Percentiles rank a stretch among this genome's conserved stretches.
Evolutionary conservation across 2,329 filamentous ascomycete genomes (phyloP).

Genomic region (Ascochyta viciae-villosae): DNA sequence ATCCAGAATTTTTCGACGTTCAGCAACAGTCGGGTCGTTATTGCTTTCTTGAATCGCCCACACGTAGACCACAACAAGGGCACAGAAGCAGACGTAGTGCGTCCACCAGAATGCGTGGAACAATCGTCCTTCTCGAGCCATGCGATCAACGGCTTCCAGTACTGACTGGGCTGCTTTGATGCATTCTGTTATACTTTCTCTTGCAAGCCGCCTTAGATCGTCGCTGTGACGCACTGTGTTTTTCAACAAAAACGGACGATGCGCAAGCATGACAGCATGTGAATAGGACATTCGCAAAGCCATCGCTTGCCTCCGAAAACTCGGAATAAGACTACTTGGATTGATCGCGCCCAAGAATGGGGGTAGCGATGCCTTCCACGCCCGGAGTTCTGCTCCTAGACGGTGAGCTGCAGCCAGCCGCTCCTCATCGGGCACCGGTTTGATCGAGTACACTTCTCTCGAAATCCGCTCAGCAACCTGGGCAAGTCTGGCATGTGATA

Average conservation of each 20-base stretch:
- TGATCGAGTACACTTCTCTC: conserved; percentile 43
- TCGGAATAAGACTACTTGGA: conserved; percentile 56
- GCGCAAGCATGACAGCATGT: conserved; percentile 46
- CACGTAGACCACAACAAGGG: conserved; percentile 57
- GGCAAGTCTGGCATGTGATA: conserved; percentile 55
- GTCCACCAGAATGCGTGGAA: conserved; percentile 59
- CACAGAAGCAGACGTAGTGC: conserved; percentile 59
- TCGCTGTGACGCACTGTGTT: conserved; percentile 23
- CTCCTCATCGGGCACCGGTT: conserved; percentile 42
- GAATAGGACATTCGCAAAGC: conserved; percentile 43
- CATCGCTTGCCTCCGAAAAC: conserved; percentile 48
- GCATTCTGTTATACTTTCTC: conserved; percentile 52
- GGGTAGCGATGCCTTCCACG: conserved; percentile 48
- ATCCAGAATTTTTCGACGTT: conserved; percentile 43
- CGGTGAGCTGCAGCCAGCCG: conserved; percentile 50
- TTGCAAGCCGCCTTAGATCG: conserved; percentile 39
- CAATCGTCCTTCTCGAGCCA: conserved; percentile 47
- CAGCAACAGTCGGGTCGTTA: conserved; percentile 10
- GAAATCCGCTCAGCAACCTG: conserved; percentile 43
- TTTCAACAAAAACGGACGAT: conserved; percentile 42
- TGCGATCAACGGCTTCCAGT: conserved; percentile 45
- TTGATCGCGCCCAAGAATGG: conserved; percentile 54
- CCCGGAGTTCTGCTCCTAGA: conserved; percentile 48
- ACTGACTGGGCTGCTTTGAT: conserved; percentile 53
- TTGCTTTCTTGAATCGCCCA: conserved; percentile 54